Evolutionary conservation across 2,329 filamentous ascomycete genomes (phyloP).

Genomic region (Xylariales sp.): DNA sequence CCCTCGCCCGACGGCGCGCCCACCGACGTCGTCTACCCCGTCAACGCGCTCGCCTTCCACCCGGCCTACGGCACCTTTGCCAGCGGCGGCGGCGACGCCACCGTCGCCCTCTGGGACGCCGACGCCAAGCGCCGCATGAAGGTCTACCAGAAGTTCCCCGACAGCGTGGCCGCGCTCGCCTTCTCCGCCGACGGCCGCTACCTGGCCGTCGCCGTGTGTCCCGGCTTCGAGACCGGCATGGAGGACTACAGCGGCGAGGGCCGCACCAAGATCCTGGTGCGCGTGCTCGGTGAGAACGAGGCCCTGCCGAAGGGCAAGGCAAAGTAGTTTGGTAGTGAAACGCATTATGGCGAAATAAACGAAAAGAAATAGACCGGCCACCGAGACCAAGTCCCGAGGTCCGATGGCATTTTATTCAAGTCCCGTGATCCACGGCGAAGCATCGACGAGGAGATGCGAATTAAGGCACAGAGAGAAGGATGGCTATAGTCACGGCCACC

Average conservation of each 20-base stretch:
- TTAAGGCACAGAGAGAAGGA: background rate
- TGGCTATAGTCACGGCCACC: background rate
- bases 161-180: conserved; percentile 79
- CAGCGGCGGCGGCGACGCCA: conserved; percentile 87
- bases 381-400: background rate
- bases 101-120: conserved; percentile 93
- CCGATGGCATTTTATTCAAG: background rate
- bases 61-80: conserved; percentile 86
- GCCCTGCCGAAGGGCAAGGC: conserved; percentile 81
- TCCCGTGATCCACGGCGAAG: background rate
- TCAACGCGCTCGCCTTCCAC: conserved; percentile 91
- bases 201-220: conserved; percentile 83
- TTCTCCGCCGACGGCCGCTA: conserved; percentile 83
- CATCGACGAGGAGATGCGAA: background rate
- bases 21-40: conserved; percentile 87
- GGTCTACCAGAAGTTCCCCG: conserved; percentile 86
- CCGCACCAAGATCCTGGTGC: conserved; percentile 79
- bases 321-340: conserved; percentile 60
- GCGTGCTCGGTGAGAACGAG: conserved; percentile 87
- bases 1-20: conserved; percentile 68
- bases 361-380: background rate
- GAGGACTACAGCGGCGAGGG: conserved; percentile 81
- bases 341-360: background rate
- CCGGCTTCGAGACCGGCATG: conserved; percentile 88
- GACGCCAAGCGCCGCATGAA: conserved; percentile 89